Percentiles rank a stretch among this genome's conserved stretches.
Conservation (phyloP, 805 yeast species). For the Metschnikowia reukaufii region DNA sequence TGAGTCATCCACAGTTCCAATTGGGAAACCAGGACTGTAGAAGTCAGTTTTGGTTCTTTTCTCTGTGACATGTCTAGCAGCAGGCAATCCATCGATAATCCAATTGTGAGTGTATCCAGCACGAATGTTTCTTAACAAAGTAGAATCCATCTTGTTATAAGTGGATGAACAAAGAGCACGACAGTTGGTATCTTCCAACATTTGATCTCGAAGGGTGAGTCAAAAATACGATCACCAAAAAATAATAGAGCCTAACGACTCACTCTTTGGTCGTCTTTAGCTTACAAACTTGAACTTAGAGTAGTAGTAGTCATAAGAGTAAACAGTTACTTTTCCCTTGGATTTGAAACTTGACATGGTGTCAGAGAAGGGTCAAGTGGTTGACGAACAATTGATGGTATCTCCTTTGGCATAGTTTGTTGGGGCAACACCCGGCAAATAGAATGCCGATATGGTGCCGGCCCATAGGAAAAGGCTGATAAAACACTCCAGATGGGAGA, state of each 20-base stretch:
- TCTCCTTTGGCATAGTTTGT: constrained; percentile 79
- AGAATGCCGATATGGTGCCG: constrained; percentile 54
- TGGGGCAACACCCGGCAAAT: constrained; percentile 96
- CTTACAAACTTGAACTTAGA: constrained; percentile 79
- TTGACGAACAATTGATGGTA: constrained; percentile 74
- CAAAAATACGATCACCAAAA: constrained; percentile 95
- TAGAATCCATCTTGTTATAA: constrained; percentile 66
- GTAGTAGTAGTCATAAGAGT: constrained; percentile 81
- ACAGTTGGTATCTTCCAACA: constrained; percentile 75
- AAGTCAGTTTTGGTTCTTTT: constrained; percentile 57
- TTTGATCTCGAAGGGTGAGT: constrained; percentile 83
- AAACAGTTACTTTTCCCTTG: constrained; percentile 53
- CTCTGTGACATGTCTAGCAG: constrained; percentile 65
- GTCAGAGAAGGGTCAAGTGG: constrained; percentile 75
- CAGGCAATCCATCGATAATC: constrained; percentile 94
- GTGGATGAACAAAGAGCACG: constrained; percentile 58
- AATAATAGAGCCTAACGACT: constrained; percentile 86
- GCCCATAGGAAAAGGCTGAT: constrained; percentile 19
- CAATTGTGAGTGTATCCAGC: constrained; percentile 88
- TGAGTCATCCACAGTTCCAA: constrained; percentile 66
- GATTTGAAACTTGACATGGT: constrained; percentile 26
- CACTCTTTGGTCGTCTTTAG: constrained; percentile 73
- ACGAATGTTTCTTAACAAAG: constrained; percentile 75
- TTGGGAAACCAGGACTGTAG: constrained; percentile 78
- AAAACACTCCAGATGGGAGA: constrained; percentile 19